Conservation (phyloP, 768 basidiomycete species). For the Termitomyces sp. region DNA sequence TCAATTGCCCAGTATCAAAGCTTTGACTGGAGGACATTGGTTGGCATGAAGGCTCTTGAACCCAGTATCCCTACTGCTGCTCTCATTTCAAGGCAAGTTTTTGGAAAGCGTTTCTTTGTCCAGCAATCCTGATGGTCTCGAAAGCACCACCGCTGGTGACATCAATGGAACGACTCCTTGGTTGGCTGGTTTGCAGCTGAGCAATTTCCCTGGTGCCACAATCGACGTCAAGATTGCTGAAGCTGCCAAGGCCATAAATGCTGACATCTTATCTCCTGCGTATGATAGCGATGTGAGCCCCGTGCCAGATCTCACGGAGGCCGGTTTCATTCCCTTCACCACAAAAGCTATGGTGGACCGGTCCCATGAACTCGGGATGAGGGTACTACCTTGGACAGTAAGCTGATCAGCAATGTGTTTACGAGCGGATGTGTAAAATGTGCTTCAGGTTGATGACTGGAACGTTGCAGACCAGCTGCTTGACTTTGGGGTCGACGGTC, state of each 20-base stretch:
- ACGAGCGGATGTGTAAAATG: background rate
- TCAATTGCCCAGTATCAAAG: slow-evolving; percentile 55
- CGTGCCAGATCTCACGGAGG: slow-evolving; percentile 34
- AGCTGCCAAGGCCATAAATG: slow-evolving; percentile 60
- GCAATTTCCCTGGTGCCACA: slow-evolving; percentile 57
- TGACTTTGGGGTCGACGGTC: slow-evolving; percentile 61
- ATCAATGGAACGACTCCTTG: slow-evolving; percentile 50
- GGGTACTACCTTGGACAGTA: slow-evolving; percentile 74
- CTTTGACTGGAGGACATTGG: slow-evolving; percentile 75
- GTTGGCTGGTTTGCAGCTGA: slow-evolving; percentile 62
- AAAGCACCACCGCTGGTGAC: slow-evolving; percentile 35
- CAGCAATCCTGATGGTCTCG: background rate
- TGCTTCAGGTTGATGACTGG: slow-evolving; percentile 50
- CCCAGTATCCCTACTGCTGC: slow-evolving; percentile 54
- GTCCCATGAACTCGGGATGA: slow-evolving; percentile 57
- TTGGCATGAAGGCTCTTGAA: slow-evolving; percentile 67
- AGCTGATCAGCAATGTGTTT: slow-evolving; percentile 15
- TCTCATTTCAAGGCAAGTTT: slow-evolving; percentile 54
- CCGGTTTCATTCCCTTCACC: slow-evolving; percentile 49
- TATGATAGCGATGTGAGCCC: slow-evolving; percentile 35
- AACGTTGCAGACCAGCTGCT: slow-evolving; percentile 57
- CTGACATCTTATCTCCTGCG: slow-evolving; percentile 60
- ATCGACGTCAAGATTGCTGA: slow-evolving; percentile 54
- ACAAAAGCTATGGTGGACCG: slow-evolving; percentile 63
- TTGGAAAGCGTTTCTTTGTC: background rate